A percentile compares a stretch with the other conserved stretches of the same genome.
These are phyloP conservation scores for Pythium brachiatum DNA, from an alignment of 352 stramenopile genomes.

Conservation along the genomic window DNA sequence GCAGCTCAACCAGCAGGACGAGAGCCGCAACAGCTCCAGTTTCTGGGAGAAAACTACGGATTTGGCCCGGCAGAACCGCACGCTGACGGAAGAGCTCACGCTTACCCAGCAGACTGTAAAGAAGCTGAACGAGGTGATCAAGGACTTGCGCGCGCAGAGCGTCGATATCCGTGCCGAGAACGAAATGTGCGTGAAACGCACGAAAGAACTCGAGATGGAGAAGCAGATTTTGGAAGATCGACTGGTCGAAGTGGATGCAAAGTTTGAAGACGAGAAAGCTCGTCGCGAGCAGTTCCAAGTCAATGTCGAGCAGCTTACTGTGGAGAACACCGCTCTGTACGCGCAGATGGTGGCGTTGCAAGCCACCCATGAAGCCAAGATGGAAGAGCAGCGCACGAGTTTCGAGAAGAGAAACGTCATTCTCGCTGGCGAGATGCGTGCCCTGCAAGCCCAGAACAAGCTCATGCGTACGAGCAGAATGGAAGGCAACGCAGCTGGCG, in stretches of 20 bases:
- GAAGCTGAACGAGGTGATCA: slow-evolving; percentile 67
- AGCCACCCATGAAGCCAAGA: slow-evolving; percentile 77
- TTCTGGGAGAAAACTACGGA: slow-evolving; percentile 90
- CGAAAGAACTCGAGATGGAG: slow-evolving; percentile 70
- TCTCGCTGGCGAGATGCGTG: slow-evolving; percentile 68
- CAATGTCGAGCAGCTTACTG: slow-evolving; percentile 80
- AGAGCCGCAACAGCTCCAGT: slow-evolving; percentile 61
- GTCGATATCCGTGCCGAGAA: slow-evolving; percentile 56
- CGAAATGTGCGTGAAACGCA: slow-evolving; percentile 44
- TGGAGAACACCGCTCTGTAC: slow-evolving; percentile 85
- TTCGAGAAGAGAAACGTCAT: slow-evolving; percentile 77
- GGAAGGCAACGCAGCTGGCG: neutral
- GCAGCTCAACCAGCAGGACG: slow-evolving; percentile 71
- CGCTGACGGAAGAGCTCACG: slow-evolving; percentile 66
- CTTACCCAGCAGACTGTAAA: slow-evolving; percentile 58
- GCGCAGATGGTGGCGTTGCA: slow-evolving; percentile 85
- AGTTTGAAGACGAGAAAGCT: slow-evolving; percentile 79
- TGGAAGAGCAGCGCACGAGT: slow-evolving; percentile 65
- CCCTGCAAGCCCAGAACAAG: slow-evolving; percentile 73
- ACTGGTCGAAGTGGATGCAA: slow-evolving; percentile 55
- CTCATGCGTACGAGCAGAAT: slow-evolving; percentile 39
- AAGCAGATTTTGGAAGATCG: slow-evolving; percentile 74
- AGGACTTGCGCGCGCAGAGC: slow-evolving; percentile 51
- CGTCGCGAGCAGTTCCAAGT: slow-evolving; percentile 85
- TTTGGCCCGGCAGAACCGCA: slow-evolving; percentile 75